Evolutionary conservation across 192 early-diverging fungal genomes (phyloP), one percentile per base, ranked within the genome.

Genomic region (Mortierella antarctica): DNA sequence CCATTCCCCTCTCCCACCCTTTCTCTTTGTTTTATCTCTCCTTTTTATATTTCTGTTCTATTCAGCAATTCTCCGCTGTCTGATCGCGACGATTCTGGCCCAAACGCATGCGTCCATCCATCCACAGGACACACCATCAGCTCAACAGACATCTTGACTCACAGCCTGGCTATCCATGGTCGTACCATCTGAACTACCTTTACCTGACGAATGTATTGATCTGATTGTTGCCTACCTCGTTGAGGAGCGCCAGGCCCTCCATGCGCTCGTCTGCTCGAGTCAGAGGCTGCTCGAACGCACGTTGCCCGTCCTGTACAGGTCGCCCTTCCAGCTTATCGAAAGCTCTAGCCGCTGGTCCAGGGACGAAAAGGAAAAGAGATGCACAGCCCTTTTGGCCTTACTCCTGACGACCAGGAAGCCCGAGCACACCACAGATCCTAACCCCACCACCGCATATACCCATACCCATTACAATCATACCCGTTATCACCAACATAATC

Each of bases 171-270:
- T 11, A 17, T 67, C 69, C 68, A 79, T 79, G 76, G 68, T 71
- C 64, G 53, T 55, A 69, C 58, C 74, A 64, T 63, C 63, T 45
- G 52, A 79, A 42, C 64, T 79, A 17, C 77, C 77, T 14, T 20
- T 80, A 4, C 77, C 77, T 0, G 70, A 80, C 65, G 77, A 80
- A 80, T 80, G 77, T 45, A 68, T 72, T 72, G 77, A 80, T 64
- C 65, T 80, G 39, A 71, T 80, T 57, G 18, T 80, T 41, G 65
- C 57, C 39, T 72, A 80, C 46, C 70, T 72, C 12, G 58, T 65
- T 54, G 64, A 80, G 51, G 70, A 80, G 13, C 51, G 69, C 15
- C 56, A 67, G 20, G 54, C 77, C 46, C 77, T 80, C 63, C 70
- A 80, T 80, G 70, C 69, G 23, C 70, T 80, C 53, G 55, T 80